Base-by-base conservation (phyloP, 75 land plant species). In the Picea glauca region DNA sequence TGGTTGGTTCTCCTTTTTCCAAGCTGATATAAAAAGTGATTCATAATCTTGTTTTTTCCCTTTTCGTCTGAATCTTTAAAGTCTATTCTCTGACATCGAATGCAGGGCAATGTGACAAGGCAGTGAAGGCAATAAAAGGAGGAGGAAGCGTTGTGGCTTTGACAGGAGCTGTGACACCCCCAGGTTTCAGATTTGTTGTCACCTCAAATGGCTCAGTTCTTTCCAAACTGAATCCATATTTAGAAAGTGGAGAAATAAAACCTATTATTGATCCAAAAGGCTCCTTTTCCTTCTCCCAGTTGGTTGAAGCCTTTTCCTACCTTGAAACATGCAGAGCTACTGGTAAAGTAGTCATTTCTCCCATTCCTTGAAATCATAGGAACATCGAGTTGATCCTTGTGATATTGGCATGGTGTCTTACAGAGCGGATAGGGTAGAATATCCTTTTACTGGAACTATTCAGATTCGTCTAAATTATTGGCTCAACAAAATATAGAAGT, bases 321-420 rank as follows among this genome's bases (percentile, higher is more conserved):
- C 85, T 95, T 81, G 98, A 95, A 81, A 86, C 87, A 11, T 87
- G 88, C 74, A 83, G 83, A 62, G 96, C 96, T 11, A 84, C 87
- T 56, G 98, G 98, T 35, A 95, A 95, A 76, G 91, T 95, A 6
- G 96, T 95, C 64, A 88, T 95, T 54, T 82, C 81, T 78, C 98
- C 98, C n/a, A 88, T 94, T 80, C 85, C 94, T 31, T 90, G 78
- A 89, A 50, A 50, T 40, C 43, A 40, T 50, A 50, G 12, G 56
- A 50, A 50, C 12, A 9, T 9, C 56, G 9, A 50, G 12, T 50
- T 50, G 12, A 50, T 50, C 56, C 56, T 50, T 50, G 56, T 50
- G 1, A 50, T 50, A 50, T 50, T 50, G 1, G 56, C 56, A 50
- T 50, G 56, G 12, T 50, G 11, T 50, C 56, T 46, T 50, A 50